Evolutionary conservation across 306 rosid species (phyloP), one percentile per base, ranked within the genome.

Genomic region (Boehmeria nivea): DNA sequence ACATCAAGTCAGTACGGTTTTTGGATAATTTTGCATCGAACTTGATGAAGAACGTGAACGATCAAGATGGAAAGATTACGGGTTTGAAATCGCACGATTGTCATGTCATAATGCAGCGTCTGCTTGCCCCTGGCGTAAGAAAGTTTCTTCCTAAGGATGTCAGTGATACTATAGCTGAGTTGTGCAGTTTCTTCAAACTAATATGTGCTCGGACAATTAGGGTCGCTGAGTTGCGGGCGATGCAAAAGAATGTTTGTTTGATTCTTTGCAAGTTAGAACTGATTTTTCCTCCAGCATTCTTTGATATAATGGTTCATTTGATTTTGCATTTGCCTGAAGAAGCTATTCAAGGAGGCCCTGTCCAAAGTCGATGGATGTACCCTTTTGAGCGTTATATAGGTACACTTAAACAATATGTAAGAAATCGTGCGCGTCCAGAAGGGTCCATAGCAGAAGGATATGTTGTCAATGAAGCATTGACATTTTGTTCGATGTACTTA

Each of bases 381-480:
- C 22, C 4, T 3, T 19, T 13, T n/a, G 39, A 51, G 16, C 27
- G 39, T 8, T 14, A 14, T 6, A 2, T 67, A 1, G 43, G 45
- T 2, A 19, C 34, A 0, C 19, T 36, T 3, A 66, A 66, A 50
- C 39, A 49, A 12, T 66, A n/a, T 50, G 40, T 58, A 0, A 8
- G 26, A 14, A 58, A 67, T 4, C 57, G 27, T 49, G 36, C 47
- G 6, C 3, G 3, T 1, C 65, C 15, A 1, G 40, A 58, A 27
- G 54, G 65, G 2, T 58, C 18, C 0, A 59, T 67, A 49, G 48
- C 26, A 2, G 21, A 59, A 37, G 49, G 47, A 2, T 52, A 59
- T 27, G 14, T 43, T 1, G 25, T 38, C 0, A 38, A 43, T 11
- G 34, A 67, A 43, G 36, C 42, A 0, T 4, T 17, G 17, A n/a